Percentiles rank a stretch among this genome's conserved stretches.
These are phyloP conservation scores for Funneliformis geosporum DNA, from an alignment of 192 early-diverging fungal species.

Conservation along the genomic window DNA sequence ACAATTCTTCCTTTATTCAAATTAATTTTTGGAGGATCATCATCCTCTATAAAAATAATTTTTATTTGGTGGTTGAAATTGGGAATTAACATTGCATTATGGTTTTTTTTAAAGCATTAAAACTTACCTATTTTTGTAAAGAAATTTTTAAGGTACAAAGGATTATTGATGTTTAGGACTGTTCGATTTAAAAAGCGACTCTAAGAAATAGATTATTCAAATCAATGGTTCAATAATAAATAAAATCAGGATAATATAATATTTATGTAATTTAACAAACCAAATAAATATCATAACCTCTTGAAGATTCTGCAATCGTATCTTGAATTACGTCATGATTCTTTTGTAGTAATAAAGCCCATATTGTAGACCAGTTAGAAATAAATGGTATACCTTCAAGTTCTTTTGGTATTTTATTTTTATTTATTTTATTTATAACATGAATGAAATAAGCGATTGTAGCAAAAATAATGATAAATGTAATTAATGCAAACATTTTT, in stretches of 20 bases:
- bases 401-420: not conserved
- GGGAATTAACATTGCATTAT: not conserved
- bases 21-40: not conserved
- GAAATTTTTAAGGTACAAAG: too few species aligned
- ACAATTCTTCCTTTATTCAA: not conserved
- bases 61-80: too few species aligned
- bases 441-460: not conserved
- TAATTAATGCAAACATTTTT: not conserved
- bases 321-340: not conserved
- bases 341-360: not conserved
- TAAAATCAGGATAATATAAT: not conserved
- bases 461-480: not conserved
- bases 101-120: too few species aligned
- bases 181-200: too few species aligned
- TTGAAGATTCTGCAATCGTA: not conserved
- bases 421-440: not conserved
- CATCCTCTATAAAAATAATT: not conserved
- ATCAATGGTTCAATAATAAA: not conserved
- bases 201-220: not conserved
- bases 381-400: not conserved
- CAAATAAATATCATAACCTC: not conserved
- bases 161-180: too few species aligned
- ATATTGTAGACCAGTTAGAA: not conserved
- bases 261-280: not conserved
- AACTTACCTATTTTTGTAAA: too few species aligned